Evolutionary conservation across 2,329 filamentous ascomycete species (phyloP), one percentile per base, ranked within the genome.

Genomic region (Verticillium albo-atrum): DNA sequence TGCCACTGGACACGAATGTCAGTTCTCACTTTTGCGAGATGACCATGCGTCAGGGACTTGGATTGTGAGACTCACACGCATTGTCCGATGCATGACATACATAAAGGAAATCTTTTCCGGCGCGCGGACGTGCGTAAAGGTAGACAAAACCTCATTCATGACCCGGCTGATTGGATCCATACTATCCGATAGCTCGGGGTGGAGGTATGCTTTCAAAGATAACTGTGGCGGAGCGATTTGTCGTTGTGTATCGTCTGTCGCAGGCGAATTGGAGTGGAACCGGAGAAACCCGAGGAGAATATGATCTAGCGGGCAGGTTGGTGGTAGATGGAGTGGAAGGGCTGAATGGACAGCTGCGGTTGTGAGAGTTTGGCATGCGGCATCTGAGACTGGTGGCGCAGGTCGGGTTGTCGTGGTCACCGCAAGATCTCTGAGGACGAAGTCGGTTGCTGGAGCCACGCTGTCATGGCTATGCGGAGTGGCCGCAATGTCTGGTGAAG

Each of bases 101-200:
- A 54, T 34, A 32, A 58, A 58, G 56, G 56, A 34, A 15, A 58
- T 27, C 30, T 58, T 58, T 25, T 58, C 56, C 52, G 56, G 56
- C 2, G 32, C 20, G 20, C n/a, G 30, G 10, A 58, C 56, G 28
- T 58, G 56, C 12, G 30, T 12, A 23, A 58, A 58, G 3, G 50
- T 58, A 10, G 56, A 54, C 20, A 58, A 25, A n/a, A 58, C 56
- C 25, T 42, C 28, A 25, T 34, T 37, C 50, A 58, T 54, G 4
- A 58, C 14, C 30, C 28, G 20, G 26, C 56, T 58, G 15, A 58
- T 34, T 14, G 56, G 30, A 42, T 58, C 25, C 20, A 58, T 30
- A 6, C 10, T 27, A 25, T 42, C 25, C 2, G 37, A 23, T 7
- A 56, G 32, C 15, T 27, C 55, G n/a, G 34, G 34, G 37, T 34